These are phyloP conservation scores for Aspergillus biplanus DNA, from an alignment of 495 filamentous ascomycete genomes.

Conservation along the genomic window DNA sequence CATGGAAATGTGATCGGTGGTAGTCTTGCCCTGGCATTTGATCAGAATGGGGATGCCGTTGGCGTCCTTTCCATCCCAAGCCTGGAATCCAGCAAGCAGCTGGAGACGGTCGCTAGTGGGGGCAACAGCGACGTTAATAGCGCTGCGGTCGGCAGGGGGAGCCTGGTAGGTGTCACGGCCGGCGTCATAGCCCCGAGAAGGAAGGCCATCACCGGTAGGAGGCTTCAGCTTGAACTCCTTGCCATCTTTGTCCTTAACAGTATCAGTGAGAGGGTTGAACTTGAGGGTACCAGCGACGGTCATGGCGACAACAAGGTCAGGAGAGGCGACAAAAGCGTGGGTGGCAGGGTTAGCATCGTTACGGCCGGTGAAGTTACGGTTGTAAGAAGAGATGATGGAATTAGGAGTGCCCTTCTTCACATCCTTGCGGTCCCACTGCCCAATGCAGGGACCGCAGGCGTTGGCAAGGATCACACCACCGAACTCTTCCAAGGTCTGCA, in stretches of 20 bases:
- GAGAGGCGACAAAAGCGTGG: constrained; percentile 98
- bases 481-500: constrained; percentile 96
- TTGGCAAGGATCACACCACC: constrained; percentile 96
- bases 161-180: constrained; percentile 97
- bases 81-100: constrained; percentile 79
- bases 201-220: constrained; percentile 83
- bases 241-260: constrained; percentile 93
- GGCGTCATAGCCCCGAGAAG: constrained; percentile 83
- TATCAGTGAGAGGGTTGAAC: constrained; percentile 97
- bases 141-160: constrained; percentile 75
- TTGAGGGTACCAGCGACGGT: constrained; percentile 86
- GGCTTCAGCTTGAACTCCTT: constrained; percentile 88
- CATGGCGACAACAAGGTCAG: constrained; percentile 93
- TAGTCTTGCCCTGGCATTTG: constrained; percentile 98
- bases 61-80: constrained; percentile 96
- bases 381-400: constrained; percentile 95
- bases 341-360: constrained; percentile 99
- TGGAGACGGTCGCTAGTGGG: constrained; percentile 93
- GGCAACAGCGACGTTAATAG: constrained; percentile 80
- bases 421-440: constrained; percentile 93
- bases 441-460: constrained; percentile 83
- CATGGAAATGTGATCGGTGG: constrained; percentile 98
- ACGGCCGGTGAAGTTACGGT: constrained; percentile 99
- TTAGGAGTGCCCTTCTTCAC: constrained; percentile 97
- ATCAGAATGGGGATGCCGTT: constrained; percentile 89